A percentile compares a stretch with the other conserved stretches of the same genome.
Conservation (phyloP, 2,329 filamentous ascomycete species). For the Drechslerella dactyloides region DNA sequence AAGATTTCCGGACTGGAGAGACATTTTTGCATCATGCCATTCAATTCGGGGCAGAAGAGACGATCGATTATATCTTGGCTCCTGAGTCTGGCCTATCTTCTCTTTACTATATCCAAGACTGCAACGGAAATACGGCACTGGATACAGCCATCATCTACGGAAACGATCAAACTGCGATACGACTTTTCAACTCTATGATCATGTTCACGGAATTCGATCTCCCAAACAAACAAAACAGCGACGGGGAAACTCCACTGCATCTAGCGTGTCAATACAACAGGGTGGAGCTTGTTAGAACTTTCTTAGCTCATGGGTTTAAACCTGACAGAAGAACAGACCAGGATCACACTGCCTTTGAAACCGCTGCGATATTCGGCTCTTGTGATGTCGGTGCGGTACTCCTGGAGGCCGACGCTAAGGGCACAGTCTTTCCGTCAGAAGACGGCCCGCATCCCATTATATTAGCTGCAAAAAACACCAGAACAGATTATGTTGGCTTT, state of each 20-base stretch:
- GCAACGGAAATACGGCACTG: conserved; percentile 8
- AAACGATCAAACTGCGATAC: conserved; percentile 9
- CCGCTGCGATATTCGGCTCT: conserved; percentile 5
- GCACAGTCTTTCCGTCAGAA: background rate
- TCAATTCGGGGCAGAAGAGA: background rate
- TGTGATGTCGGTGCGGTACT: conserved; percentile 14
- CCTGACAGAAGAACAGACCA: background rate
- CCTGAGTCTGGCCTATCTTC: background rate
- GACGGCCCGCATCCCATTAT: conserved; percentile 15
- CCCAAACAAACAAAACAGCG: background rate
- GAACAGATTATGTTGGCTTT: conserved; percentile 20
- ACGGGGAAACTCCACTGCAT: conserved; percentile 3
- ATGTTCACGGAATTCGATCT: background rate
- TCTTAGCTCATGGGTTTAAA: conserved; percentile 10
- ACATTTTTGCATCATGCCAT: conserved; percentile 26
- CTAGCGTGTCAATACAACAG: conserved; percentile 9
- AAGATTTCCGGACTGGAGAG: background rate
- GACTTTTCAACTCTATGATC: conserved; percentile 15
- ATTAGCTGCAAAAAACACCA: conserved; percentile 3
- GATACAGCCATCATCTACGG: conserved; percentile 14
- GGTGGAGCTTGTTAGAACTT: conserved; percentile 1
- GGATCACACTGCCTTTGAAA: conserved; percentile 9
- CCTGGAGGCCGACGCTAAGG: background rate
- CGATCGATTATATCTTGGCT: conserved; percentile 3
- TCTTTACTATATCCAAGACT: conserved; percentile 8